Conservation (phyloP, 805 yeast species). For the Wickerhamiella azyma region DNA sequence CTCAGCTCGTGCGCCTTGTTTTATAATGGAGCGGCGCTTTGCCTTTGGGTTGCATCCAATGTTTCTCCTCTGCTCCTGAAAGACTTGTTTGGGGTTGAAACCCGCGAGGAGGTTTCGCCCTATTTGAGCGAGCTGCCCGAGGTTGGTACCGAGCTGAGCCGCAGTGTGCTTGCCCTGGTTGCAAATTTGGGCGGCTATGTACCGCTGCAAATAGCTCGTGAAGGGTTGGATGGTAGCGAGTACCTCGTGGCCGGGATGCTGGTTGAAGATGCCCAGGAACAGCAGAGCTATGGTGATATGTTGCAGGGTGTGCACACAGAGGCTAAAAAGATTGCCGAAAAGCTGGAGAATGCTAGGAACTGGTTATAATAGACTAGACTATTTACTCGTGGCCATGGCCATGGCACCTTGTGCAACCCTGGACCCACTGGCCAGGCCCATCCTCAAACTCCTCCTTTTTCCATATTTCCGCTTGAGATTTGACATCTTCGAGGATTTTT, state of each 20-base stretch:
- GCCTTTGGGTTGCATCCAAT: constrained; percentile 55
- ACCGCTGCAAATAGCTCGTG: constrained; percentile 48
- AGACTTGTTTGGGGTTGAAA: constrained; percentile 54
- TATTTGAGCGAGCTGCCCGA: constrained; percentile 49
- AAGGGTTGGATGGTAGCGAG: constrained; percentile 49
- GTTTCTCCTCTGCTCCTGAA: constrained; percentile 52
- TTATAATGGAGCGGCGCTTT: constrained; percentile 50
- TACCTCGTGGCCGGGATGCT: constrained; percentile 42
- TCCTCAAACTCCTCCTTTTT: constrained; percentile 34
- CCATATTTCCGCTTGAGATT: constrained; percentile 38
- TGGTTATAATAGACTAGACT: neutral
- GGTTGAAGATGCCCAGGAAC: constrained; percentile 57
- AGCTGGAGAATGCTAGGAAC: neutral
- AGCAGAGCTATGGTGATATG: constrained; percentile 52
- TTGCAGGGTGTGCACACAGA: constrained; percentile 51
- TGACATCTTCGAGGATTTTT: constrained; percentile 34
- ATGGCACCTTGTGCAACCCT: constrained; percentile 9
- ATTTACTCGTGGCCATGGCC: neutral
- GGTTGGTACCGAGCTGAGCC: constrained; percentile 52
- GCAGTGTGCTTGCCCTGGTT: constrained; percentile 52
- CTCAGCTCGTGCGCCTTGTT: constrained; percentile 64
- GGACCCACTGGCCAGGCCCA: constrained; percentile 33
- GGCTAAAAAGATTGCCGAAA: constrained; percentile 15
- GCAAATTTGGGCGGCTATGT: constrained; percentile 31
- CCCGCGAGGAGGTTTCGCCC: constrained; percentile 35